Base-by-base conservation (phyloP, 2,329 filamentous ascomycete species). In the Colletotrichum acutatum region DNA sequence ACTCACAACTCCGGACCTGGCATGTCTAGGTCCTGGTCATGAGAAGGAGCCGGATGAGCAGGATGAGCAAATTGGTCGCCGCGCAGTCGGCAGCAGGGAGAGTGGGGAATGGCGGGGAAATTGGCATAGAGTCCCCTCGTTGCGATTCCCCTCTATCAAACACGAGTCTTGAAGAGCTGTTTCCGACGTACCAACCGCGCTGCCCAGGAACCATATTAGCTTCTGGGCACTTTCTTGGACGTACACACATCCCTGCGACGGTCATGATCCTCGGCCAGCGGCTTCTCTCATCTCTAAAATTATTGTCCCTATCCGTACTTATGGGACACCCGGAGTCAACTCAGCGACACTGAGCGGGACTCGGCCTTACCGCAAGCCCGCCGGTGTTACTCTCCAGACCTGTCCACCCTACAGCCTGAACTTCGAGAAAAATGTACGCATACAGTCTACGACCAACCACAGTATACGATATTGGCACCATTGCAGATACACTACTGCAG, bases 201-300 rank as follows among this genome's bases (percentile, higher is more conserved):
- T 61, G 59, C 66, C 59, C 58, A 37, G 70, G 37, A 32, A 60
- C 52, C 37, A 19, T 3, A 14, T 19, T 49, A 22, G 34, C 60
- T 60, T 19, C 70, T 72, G 32, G 66, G 70, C 70, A 65, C 26
- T 28, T 14, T 72, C 70, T 72, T 70, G 66, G 66, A 66, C 24
- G 34, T 12, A 14, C 30, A 11, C 3, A 49, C 24, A 11, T 22
- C 64, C 68, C 34, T 63, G 57, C 64, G 62, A 60, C 56, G 28
- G 53, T 59, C 59, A 37, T 54, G 34, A 59, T 54, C 66, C 28
- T 26, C 46, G 52, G 12, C n/a, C 66, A 24, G 26, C 64, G 57
- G 49, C 57, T 32, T 32, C 56, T 22, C 22, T 26, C 62, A 24
- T 30, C 26, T 32, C 16, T 26, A 24, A 37, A 58, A 30, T 30